Conservation (phyloP, 306 rosid species). For the Alnus rubra region DNA sequence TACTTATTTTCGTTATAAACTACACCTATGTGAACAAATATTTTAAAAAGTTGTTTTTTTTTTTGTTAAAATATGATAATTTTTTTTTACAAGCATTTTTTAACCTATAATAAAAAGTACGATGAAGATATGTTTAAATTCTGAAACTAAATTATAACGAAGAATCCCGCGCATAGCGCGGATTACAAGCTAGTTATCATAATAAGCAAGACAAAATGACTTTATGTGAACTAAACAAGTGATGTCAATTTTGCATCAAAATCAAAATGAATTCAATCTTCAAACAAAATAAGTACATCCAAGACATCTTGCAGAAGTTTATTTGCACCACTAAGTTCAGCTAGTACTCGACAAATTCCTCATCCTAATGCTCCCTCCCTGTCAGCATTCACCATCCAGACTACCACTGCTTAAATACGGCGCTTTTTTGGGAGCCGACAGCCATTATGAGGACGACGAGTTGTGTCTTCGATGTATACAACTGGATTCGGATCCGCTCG, state of each 20-base stretch:
- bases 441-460: slow-evolving; percentile 68
- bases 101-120: too few relatives aligned
- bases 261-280: neutral
- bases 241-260: neutral
- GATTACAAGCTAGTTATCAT: neutral
- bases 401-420: slow-evolving; percentile 34
- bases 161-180: too few relatives aligned
- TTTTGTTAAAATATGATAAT: too few relatives aligned
- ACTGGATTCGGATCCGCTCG: slow-evolving; percentile 49
- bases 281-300: neutral
- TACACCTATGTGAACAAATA: too few relatives aligned
- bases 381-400: neutral
- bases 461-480: slow-evolving; percentile 68
- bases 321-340: neutral
- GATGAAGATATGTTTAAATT: too few relatives aligned
- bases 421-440: slow-evolving; percentile 63
- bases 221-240: neutral
- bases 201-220: neutral
- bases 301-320: neutral
- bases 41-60: too few relatives aligned
- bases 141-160: too few relatives aligned
- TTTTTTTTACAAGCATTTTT: too few relatives aligned
- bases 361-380: neutral
- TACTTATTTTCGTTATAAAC: too few relatives aligned
- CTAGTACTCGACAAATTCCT: neutral